A percentile compares a stretch with the other conserved stretches of the same genome.
These are phyloP conservation scores for Suillus subalutaceus DNA, from an alignment of 768 basidiomycete genomes.

Conservation along the genomic window DNA sequence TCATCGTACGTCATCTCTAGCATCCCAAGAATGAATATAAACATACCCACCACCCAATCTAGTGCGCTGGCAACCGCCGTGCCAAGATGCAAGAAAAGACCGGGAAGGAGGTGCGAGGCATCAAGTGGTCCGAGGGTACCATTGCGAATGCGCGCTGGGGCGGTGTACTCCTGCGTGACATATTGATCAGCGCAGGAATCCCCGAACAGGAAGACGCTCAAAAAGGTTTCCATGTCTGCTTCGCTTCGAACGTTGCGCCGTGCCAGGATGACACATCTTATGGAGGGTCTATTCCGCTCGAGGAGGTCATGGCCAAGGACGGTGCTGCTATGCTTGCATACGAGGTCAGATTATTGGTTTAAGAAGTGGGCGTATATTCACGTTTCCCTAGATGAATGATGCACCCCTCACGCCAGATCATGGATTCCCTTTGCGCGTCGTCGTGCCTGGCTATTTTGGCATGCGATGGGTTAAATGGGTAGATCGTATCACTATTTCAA, in stretches of 20 bases:
- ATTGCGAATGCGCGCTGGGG: conserved; percentile 71
- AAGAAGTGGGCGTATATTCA: conserved; percentile 1
- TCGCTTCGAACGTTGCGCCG: conserved; percentile 59
- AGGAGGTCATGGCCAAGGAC: conserved; percentile 47
- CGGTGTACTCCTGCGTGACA: conserved; percentile 58
- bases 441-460: conserved; percentile 68
- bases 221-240: conserved; percentile 53
- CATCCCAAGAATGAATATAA: conserved; percentile 6
- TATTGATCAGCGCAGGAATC: conserved; percentile 52
- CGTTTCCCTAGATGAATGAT: conserved; percentile 57
- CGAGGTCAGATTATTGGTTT: conserved; percentile 42
- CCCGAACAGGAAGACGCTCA: conserved; percentile 21
- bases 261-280: conserved; percentile 67
- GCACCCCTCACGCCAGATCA: conserved; percentile 59
- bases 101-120: conserved; percentile 49
- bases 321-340: conserved; percentile 64
- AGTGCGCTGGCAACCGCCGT: conserved; percentile 71
- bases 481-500: conserved; percentile 57
- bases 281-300: conserved; percentile 63
- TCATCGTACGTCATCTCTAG: conserved; percentile 47
- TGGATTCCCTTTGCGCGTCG: conserved; percentile 67
- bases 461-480: conserved; percentile 82
- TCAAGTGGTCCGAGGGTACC: conserved; percentile 70
- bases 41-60: background rate
- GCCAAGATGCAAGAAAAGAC: conserved; percentile 65